Conservation (phyloP, 2,329 filamentous ascomycete genomes). For the Berkeleyomyces basicola region DNA sequence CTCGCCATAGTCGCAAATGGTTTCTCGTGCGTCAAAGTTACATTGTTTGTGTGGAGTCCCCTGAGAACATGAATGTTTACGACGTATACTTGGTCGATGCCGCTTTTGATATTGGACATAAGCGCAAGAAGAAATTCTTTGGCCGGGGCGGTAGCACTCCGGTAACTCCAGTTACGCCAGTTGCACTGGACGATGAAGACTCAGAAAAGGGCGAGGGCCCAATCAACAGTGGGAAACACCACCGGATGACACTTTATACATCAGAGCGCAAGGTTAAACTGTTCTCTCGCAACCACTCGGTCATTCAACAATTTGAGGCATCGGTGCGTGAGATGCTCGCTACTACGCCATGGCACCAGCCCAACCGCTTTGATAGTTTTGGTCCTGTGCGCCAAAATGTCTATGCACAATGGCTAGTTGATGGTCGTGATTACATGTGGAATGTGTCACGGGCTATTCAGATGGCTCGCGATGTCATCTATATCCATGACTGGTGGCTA, state of each 20-base stretch:
- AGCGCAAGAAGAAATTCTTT: constrained; percentile 42
- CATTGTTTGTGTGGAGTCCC: constrained; percentile 93
- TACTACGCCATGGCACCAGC: constrained; percentile 66
- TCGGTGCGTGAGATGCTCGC: constrained; percentile 76
- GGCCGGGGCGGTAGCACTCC: constrained; percentile 20
- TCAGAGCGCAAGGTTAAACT: constrained; percentile 85
- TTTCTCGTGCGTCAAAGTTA: constrained; percentile 97
- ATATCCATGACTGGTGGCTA: constrained; percentile 99
- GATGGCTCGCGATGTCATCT: constrained; percentile 94
- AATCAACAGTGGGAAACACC: constrained; percentile 39
- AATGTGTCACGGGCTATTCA: constrained; percentile 92
- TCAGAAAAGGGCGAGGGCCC: constrained; percentile 13
- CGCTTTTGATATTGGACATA: constrained; percentile 67
- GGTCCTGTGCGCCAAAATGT: constrained; percentile 75
- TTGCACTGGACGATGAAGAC: constrained; percentile 11
- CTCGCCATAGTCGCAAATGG: constrained; percentile 83
- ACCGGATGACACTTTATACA: constrained; percentile 75
- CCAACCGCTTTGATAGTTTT: constrained; percentile 83
- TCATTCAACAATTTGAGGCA: constrained; percentile 82
- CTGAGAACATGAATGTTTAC: constrained; percentile 96
- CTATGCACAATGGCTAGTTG: constrained; percentile 91
- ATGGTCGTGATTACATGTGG: constrained; percentile 98
- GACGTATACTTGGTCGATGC: constrained; percentile 95
- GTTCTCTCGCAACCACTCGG: constrained; percentile 76
- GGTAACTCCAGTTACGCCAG: constrained; percentile 6